These are phyloP conservation scores for Zygnema cylindricum DNA, from an alignment of 139 green algal genomes.

Conservation along the genomic window DNA sequence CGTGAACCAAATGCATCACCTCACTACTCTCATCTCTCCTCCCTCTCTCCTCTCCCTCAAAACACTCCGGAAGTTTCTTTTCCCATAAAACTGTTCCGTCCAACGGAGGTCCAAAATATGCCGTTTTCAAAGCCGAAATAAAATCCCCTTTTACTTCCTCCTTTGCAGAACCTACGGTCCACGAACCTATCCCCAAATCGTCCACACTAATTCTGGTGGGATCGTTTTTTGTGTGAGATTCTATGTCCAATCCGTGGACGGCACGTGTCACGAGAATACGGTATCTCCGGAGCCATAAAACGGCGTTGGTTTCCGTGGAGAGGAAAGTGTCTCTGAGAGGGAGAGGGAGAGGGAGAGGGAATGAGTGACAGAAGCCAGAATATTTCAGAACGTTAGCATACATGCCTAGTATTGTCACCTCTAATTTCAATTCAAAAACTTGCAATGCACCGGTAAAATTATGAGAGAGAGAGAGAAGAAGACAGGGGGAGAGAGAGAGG, in stretches of 20 bases:
- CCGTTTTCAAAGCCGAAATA: neutral
- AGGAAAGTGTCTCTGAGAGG: neutral
- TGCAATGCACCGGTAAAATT: too few relatives aligned
- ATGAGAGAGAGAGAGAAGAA: neutral
- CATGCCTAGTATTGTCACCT: too few relatives aligned
- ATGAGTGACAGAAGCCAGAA: neutral
- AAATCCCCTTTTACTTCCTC: neutral
- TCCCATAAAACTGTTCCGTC: neutral
- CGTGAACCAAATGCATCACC: conserved; percentile 28
- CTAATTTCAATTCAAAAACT: too few relatives aligned
- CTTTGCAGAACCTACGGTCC: neutral
- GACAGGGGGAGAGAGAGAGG: neutral
- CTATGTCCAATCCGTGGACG: conserved; percentile 1
- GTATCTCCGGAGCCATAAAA: neutral
- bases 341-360: neutral
- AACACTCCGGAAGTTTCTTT: neutral
- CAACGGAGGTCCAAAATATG: neutral
- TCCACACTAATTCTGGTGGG: neutral
- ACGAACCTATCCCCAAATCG: neutral
- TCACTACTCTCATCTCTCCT: neutral
- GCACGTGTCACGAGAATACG: conserved; percentile 7
- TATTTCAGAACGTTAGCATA: too few relatives aligned
- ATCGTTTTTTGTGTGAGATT: neutral
- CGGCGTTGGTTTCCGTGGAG: neutral
- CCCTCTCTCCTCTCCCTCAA: conserved; percentile 32